These are phyloP conservation scores for Cavenderia fasciculata DNA, from an alignment of 78 protist species.

Conservation along the genomic window DNA sequence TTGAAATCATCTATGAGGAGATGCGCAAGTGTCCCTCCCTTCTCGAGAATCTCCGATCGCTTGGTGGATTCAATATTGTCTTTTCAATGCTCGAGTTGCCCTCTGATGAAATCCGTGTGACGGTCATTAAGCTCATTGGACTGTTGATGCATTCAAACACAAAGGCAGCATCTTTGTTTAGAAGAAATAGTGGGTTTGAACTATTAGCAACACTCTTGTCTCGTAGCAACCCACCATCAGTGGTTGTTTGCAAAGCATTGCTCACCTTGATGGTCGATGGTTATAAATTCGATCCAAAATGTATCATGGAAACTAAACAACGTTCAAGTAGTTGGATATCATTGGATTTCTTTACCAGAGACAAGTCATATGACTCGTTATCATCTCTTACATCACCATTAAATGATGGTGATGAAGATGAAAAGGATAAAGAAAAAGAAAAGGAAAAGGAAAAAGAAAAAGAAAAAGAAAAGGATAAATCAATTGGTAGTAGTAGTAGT, in stretches of 20 bases:
- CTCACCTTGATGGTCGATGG: conserved; percentile 25
- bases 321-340: conserved; percentile 56
- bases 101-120: conserved; percentile 47
- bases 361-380: conserved; percentile 42
- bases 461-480: too few species aligned
- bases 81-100: conserved; percentile 65
- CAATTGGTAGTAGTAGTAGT: neutral
- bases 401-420: neutral
- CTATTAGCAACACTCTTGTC: conserved; percentile 30
- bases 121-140: conserved; percentile 43
- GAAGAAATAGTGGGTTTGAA: conserved; percentile 70
- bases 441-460: too few species aligned
- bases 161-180: conserved; percentile 47
- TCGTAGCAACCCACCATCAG: conserved; percentile 11
- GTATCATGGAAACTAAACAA: conserved; percentile 67
- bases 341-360: conserved; percentile 64
- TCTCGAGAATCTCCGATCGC: conserved; percentile 33
- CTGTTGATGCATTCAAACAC: conserved; percentile 29
- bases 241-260: conserved; percentile 15
- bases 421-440: too few species aligned
- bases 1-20: conserved; percentile 64
- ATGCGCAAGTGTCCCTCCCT: conserved; percentile 64
- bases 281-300: conserved; percentile 70
- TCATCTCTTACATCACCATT: neutral
- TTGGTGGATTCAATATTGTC: conserved; percentile 71